phyloP scores from a whole-genome alignment of 257 asterid species.

The Ocimum tenuiflorum region DNA sequence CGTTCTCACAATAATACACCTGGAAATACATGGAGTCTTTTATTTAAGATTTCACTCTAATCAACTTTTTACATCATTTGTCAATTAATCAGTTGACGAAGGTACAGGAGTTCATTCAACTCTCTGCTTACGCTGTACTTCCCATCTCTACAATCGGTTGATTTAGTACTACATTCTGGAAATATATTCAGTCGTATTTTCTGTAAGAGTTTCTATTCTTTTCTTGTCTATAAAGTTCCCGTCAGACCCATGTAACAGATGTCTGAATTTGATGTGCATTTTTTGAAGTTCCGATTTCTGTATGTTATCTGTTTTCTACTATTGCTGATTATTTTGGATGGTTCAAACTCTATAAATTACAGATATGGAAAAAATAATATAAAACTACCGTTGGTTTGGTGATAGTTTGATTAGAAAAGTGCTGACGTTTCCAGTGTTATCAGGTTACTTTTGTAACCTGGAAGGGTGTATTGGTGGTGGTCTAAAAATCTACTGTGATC shows the following conservation, averaged over 20 bases:
- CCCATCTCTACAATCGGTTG: slow-evolving; percentile 7
- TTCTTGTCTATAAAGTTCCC: neutral
- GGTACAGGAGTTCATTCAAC: slow-evolving; percentile 1
- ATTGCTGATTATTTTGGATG: neutral
- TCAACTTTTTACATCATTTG: too few relatives aligned
- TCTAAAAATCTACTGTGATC: too few relatives aligned
- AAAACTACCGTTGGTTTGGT: neutral
- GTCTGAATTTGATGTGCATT: neutral
- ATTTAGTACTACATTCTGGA: slow-evolving; percentile 3
- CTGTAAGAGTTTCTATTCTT: slow-evolving; percentile 6
- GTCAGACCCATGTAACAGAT: slow-evolving; percentile 2
- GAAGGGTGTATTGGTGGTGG: too few relatives aligned
- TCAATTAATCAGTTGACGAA: slow-evolving; percentile 11
- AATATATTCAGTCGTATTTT: neutral
- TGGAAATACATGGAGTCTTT: neutral
- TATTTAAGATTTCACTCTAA: neutral
- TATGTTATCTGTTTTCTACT: too few relatives aligned
- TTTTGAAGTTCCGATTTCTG: too few relatives aligned
- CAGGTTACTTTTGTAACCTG: too few relatives aligned
- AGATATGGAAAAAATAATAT: neutral
- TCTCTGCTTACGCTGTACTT: slow-evolving; percentile 1
- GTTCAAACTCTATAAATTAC: too few relatives aligned
- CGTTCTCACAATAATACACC: neutral
- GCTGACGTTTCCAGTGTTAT: too few relatives aligned
- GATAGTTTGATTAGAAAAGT: too few relatives aligned